A percentile compares a stretch with the other conserved stretches of the same genome.
These are phyloP conservation scores for Erysimum cheiranthoides DNA, from an alignment of 345 rosid species.

Conservation along the genomic window DNA sequence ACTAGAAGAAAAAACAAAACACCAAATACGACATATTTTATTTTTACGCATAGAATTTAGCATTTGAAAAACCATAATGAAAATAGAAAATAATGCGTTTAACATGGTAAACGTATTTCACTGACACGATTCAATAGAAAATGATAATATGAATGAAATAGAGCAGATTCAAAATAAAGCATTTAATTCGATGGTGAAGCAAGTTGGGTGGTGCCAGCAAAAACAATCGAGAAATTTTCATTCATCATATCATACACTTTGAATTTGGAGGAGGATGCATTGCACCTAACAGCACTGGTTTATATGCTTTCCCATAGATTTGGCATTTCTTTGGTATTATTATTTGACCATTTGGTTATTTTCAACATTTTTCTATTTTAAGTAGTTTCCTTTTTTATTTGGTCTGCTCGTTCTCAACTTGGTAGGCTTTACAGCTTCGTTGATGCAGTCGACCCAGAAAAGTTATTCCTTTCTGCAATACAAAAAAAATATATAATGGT, in stretches of 20 bases:
- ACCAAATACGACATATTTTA: not conserved
- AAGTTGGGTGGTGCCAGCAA: slow-evolving; percentile 27
- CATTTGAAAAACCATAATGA: slow-evolving; percentile 3
- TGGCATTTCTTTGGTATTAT: slow-evolving; percentile 24
- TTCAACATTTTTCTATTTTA: slow-evolving; percentile 19
- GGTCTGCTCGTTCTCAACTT: slow-evolving; percentile 31
- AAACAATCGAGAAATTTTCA: not conserved
- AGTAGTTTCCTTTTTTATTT: slow-evolving; percentile 32
- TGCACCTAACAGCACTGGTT: slow-evolving; percentile 39
- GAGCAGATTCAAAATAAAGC: not conserved
- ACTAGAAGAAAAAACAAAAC: not conserved
- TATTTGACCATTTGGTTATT: slow-evolving; percentile 38
- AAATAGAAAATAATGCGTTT: not conserved
- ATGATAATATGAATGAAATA: not conserved
- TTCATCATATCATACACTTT: slow-evolving; percentile 10
- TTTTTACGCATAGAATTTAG: not conserved
- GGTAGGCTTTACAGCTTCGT: slow-evolving; percentile 43
- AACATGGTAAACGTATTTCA: slow-evolving; percentile 12
- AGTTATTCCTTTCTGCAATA: slow-evolving; percentile 22
- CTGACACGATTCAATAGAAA: not conserved
- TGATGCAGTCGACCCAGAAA: slow-evolving; percentile 24
- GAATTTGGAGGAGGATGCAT: slow-evolving; percentile 38
- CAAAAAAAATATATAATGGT: not conserved
- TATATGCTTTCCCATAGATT: slow-evolving; percentile 30
- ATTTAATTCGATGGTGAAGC: not conserved